phyloP scores from a whole-genome alignment of 2,329 filamentous ascomycete species.

The Plectosphaerella plurivora region DNA sequence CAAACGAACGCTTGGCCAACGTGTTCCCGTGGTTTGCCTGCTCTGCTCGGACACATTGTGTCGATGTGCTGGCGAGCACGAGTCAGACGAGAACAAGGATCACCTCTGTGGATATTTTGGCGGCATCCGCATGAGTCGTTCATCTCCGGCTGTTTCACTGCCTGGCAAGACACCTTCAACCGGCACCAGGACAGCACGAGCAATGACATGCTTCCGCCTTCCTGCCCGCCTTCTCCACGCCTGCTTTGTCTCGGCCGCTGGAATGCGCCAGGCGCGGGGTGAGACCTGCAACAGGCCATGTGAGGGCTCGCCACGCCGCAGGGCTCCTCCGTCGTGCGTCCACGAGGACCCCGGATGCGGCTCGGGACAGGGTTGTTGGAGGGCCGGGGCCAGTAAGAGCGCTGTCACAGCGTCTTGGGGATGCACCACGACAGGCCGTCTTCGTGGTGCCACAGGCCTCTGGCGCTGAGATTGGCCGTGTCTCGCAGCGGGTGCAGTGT shows the following conservation, averaged over 20 bases:
- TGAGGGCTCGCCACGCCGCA: not conserved
- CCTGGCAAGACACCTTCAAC: too few relatives aligned
- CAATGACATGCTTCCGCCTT: not conserved
- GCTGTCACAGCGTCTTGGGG: not conserved
- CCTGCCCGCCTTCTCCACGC: not conserved
- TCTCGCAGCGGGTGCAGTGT: too few relatives aligned
- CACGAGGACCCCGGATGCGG: not conserved
- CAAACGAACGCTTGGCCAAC: not conserved
- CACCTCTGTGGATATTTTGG: not conserved
- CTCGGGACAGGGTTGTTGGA: not conserved
- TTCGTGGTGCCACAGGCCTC: too few relatives aligned
- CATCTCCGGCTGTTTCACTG: slow-evolving; percentile 1
- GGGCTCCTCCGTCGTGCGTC: not conserved
- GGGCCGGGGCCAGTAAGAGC: not conserved
- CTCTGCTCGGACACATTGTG: too few relatives aligned
- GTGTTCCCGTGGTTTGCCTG: too few relatives aligned
- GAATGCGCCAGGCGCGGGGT: not conserved
- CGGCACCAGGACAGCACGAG: too few relatives aligned
- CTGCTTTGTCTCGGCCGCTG: not conserved
- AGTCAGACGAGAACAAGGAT: not conserved
- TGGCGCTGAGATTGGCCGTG: too few relatives aligned
- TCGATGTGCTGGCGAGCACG: not conserved
- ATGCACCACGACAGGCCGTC: not conserved
- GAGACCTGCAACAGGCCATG: not conserved
- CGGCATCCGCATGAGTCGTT: slow-evolving; percentile 1